A percentile compares a stretch with the other conserved stretches of the same genome.
Conservation (phyloP, 768 basidiomycete species). For the Phanerodontia chrysosporium region DNA sequence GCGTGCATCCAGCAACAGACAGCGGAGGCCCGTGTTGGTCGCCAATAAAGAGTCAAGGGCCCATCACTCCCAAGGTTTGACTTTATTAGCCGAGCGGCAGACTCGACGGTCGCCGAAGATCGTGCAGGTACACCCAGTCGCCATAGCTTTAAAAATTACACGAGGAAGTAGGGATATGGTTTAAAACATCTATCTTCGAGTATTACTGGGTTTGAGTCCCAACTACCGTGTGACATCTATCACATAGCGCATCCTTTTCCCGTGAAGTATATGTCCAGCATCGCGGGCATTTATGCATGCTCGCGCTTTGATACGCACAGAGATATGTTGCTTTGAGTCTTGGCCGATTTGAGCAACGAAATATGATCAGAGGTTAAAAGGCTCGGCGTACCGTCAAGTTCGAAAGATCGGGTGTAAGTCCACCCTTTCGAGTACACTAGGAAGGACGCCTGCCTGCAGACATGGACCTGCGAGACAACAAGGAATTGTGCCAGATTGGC, state of each 20-base stretch:
- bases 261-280: slow-evolving; percentile 80
- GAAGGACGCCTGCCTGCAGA: too few species aligned
- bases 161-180: not conserved
- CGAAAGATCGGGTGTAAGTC: not conserved
- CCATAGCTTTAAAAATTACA: not conserved
- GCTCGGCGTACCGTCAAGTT: not conserved
- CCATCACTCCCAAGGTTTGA: not conserved
- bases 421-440: too few species aligned
- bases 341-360: slow-evolving; percentile 5
- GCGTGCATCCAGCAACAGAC: slow-evolving; percentile 9
- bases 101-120: not conserved
- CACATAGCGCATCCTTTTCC: slow-evolving; percentile 52
- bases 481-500: not conserved
- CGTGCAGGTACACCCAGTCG: not conserved
- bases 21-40: not conserved
- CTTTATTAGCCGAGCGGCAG: slow-evolving; percentile 5
- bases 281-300: slow-evolving; percentile 72
- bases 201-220: not conserved
- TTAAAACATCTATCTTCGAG: not conserved
- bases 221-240: slow-evolving; percentile 47
- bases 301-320: slow-evolving; percentile 53
- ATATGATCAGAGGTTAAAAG: not conserved
- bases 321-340: slow-evolving; percentile 25
- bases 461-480: not conserved
- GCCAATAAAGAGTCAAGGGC: not conserved